These are phyloP conservation scores for Suillus brevipes DNA, from an alignment of 768 basidiomycete species.

Conservation along the genomic window DNA sequence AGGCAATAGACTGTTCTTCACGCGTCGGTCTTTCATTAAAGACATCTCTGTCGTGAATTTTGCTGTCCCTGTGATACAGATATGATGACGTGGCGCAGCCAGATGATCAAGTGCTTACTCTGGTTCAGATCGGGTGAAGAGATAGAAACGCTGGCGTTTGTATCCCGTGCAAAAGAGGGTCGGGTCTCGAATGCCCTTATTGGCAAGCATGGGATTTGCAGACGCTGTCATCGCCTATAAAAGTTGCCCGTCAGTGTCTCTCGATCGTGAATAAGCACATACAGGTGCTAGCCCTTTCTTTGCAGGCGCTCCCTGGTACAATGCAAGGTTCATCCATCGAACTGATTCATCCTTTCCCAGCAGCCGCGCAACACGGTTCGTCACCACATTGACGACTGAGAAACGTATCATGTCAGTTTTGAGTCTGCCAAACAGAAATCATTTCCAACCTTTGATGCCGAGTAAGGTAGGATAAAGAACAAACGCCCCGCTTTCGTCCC, in stretches of 20 bases:
- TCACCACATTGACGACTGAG: conserved; percentile 89
- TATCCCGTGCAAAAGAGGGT: conserved; percentile 92
- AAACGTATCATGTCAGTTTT: conserved; percentile 1
- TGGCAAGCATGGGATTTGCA: conserved; percentile 90
- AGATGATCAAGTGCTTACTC: conserved; percentile 58
- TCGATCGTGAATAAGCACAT: conserved; percentile 25
- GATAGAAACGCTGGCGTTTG: conserved; percentile 90
- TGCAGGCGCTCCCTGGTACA: conserved; percentile 93
- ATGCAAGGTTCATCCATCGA: conserved; percentile 80
- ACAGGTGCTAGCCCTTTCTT: conserved; percentile 83
- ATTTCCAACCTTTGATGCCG: conserved; percentile 83
- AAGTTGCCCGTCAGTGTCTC: conserved; percentile 9
- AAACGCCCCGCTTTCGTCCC: conserved; percentile 98
- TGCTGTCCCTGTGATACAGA: conserved; percentile 62
- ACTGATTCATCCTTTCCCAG: conserved; percentile 94
- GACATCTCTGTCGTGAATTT: conserved; percentile 88
- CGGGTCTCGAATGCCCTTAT: conserved; percentile 82
- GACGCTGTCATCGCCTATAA: conserved; percentile 90
- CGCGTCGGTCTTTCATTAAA: conserved; percentile 98
- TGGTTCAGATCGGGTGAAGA: conserved; percentile 89
- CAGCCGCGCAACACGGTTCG: conserved; percentile 86
- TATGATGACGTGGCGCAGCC: conserved; percentile 2
- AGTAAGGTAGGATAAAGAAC: conserved; percentile 90
- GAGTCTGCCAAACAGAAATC: background rate
- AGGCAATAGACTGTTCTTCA: conserved; percentile 89